Conservation (phyloP, 1,284 basidiomycete species). For the Gomphus bonarii region DNA sequence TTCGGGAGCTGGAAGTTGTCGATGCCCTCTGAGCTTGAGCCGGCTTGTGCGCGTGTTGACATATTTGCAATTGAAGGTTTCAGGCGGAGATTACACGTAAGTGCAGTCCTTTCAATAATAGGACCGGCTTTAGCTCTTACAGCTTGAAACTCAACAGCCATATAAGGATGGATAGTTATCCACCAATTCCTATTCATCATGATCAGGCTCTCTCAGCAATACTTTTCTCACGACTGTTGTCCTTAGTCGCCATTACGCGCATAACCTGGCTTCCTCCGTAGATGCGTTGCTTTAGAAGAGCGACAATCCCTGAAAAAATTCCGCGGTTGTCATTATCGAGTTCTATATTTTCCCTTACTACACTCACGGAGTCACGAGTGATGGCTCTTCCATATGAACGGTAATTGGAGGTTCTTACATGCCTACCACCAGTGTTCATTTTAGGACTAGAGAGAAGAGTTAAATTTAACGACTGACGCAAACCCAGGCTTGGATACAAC, state of each 20-base stretch:
- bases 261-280: background rate
- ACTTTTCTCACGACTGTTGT: background rate
- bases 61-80: background rate
- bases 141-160: background rate
- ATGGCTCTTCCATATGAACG: too few relatives aligned
- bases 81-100: constrained; percentile 10
- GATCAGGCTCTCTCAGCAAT: background rate
- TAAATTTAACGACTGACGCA: too few relatives aligned
- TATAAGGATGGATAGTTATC: background rate
- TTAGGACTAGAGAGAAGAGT: too few relatives aligned
- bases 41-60: background rate
- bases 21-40: constrained; percentile 18
- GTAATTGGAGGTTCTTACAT: too few relatives aligned
- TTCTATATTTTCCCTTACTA: too few relatives aligned
- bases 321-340: too few relatives aligned
- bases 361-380: too few relatives aligned
- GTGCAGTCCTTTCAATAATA: background rate
- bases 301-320: too few relatives aligned
- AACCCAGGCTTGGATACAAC: too few relatives aligned
- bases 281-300: too few relatives aligned
- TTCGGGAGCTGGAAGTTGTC: constrained; percentile 34
- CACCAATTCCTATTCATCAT: background rate
- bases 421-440: too few relatives aligned
- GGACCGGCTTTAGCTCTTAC: background rate
- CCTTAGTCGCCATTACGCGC: background rate